A percentile compares a stretch with the other conserved stretches of the same genome.
These are phyloP conservation scores for Poa pratensis DNA, from an alignment of 176 grass and related monocot genomes.

Conservation along the genomic window DNA sequence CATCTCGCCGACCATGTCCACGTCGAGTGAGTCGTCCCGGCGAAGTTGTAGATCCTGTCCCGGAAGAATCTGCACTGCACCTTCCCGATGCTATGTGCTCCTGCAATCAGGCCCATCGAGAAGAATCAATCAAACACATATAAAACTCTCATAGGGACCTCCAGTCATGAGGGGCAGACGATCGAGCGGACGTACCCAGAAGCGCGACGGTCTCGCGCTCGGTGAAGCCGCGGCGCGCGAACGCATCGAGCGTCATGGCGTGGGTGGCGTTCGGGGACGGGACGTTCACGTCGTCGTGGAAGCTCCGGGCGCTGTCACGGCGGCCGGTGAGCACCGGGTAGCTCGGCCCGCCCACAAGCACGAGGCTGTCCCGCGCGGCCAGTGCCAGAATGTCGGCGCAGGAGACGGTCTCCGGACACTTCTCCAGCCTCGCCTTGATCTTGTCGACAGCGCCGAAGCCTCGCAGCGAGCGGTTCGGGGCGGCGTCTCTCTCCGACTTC, in stretches of 20 bases:
- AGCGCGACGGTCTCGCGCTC: constrained; percentile 62
- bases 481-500: constrained; percentile 53
- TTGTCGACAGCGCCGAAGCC: constrained; percentile 53
- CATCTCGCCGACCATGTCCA: constrained; percentile 68
- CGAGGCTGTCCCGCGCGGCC: constrained; percentile 52
- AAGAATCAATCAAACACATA: background rate
- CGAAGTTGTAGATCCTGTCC: constrained; percentile 59
- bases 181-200: constrained; percentile 14
- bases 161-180: background rate
- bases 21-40: constrained; percentile 49
- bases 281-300: constrained; percentile 38
- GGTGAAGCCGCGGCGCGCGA: constrained; percentile 63
- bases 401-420: constrained; percentile 56
- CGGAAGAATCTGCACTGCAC: constrained; percentile 61
- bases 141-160: too few species aligned
- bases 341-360: constrained; percentile 49
- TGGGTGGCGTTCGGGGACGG: constrained; percentile 59
- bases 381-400: constrained; percentile 65
- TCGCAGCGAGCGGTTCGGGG: constrained; percentile 50
- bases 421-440: constrained; percentile 54
- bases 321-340: constrained; percentile 63
- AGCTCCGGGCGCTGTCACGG: constrained; percentile 44
- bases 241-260: constrained; percentile 46
- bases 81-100: constrained; percentile 73
- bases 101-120: constrained; percentile 10